Conservation (phyloP, 2,329 filamentous ascomycete species). For the Tolypocladium inflatum region DNA sequence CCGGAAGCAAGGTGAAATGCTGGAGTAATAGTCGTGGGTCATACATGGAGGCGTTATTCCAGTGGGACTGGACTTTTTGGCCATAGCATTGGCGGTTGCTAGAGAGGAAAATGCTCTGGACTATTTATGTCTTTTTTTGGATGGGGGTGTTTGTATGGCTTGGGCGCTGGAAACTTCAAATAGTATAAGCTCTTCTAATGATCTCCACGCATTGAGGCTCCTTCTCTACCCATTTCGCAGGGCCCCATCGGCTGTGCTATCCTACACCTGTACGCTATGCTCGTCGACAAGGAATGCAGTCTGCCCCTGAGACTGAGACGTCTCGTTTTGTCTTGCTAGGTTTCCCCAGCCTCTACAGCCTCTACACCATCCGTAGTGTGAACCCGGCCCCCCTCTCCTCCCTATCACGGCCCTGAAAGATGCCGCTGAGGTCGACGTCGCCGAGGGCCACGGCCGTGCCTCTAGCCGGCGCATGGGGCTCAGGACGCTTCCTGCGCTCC, state of each 20-base stretch:
- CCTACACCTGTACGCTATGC: not conserved
- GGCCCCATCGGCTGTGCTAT: not conserved
- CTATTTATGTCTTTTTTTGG: not conserved
- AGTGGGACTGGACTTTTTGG: not conserved
- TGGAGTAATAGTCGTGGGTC: not conserved
- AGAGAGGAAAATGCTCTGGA: not conserved
- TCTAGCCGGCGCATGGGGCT: constrained; percentile 73
- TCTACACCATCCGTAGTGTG: constrained; percentile 49
- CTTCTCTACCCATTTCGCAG: not conserved
- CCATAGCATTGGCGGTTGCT: not conserved
- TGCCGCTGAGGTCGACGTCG: constrained; percentile 57
- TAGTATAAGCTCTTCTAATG: not conserved
- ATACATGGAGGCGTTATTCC: not conserved
- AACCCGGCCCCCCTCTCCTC: constrained; percentile 59
- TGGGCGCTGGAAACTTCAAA: not conserved
- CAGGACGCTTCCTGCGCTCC: constrained; percentile 64
- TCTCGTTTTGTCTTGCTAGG: not conserved
- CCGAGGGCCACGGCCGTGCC: constrained; percentile 54
- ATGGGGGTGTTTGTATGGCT: not conserved
- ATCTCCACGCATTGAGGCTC: not conserved
- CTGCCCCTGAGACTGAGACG: not conserved
- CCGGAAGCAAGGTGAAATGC: not conserved
- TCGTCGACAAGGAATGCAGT: not conserved
- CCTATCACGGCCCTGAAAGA: constrained; percentile 57
- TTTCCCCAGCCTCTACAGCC: not conserved